Base-by-base conservation (phyloP, 805 yeast genomes). In the Yamadazyma sp. region DNA sequence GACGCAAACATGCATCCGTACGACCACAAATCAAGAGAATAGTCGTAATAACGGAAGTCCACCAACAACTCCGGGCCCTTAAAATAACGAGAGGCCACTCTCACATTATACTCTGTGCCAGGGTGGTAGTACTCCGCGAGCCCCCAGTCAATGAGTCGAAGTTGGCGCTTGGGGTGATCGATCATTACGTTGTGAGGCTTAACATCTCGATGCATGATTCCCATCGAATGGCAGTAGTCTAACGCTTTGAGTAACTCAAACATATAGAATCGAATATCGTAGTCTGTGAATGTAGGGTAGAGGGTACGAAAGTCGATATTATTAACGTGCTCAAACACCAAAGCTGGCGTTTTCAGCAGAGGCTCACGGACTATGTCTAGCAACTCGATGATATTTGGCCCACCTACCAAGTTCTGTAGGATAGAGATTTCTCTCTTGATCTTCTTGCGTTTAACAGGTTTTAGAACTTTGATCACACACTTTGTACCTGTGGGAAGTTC, bases 141-240 rank as follows among this genome's bases (percentile, higher is more conserved):
- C 11, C 96, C 96, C 96, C 96, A 89, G 65, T 89, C 96, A 47
- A 89, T 89, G 39, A 89, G 74, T 50, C 91, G 75, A 53, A 89
- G 64, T 27, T 69, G 65, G 48, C 73, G 75, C 31, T 56, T 59
- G 17, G 70, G 64, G 44, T 88, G 95, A 62, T 89, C 95, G 49
- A 88, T 88, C 95, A 88, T 88, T 29, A 88, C 87, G 55, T 88
- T 88, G 60, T 88, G 96, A 8, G 96, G 96, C 58, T 88, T 88
- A 35, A 88, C 96, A 62, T 88, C 96, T 57, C 96, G 72, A 62
- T 88, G 96, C 83, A 88, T 88, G 47, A 90, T 87, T 24, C 97
- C 97, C 82, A 84, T 84, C 5, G 95, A 84, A 65, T 90, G 97
- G 38, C 87, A 82, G 60, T 75, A 89, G 64, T 90, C 95, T 46